Base-by-base conservation (phyloP, 306 rosid genomes). In the Sphenostylis stenocarpa region DNA sequence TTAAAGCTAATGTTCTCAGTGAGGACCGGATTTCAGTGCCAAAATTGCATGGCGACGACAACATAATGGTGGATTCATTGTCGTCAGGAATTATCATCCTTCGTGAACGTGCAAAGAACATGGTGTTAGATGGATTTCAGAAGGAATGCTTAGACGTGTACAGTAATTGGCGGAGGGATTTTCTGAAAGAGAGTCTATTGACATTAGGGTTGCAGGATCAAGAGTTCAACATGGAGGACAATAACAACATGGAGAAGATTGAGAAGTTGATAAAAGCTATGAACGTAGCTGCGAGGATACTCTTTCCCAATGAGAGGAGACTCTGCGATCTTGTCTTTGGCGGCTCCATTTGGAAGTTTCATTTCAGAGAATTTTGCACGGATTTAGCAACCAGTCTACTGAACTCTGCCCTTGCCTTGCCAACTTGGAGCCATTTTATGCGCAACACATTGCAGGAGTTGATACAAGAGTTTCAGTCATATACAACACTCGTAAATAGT, bases 61-160 rank as follows among this genome's bases (percentile, higher is more conserved):
- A 87, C 63, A 57, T 90, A 69, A 28, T 92, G 49, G 79, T 92
- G n/a, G 92, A 93, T 8, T 85, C 86, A 60, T 86, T 93, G 2
- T 92, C 94, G 6, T 80, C 90, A 0, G 87, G 67, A 1, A 83
- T 84, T 1, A 55, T 90, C 67, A 86, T 87, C 17, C 94, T 93
- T 65, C 91, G 86, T 14, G 87, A 90, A 65, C 82, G 82, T 5
- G 89, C 87, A 64, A 80, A 87, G 86, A 83, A 91, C 1, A 84
- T 86, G 91, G 85, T 83, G 64, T 82, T 78, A 3, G 89, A 86
- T 2, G 91, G 96, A 23, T 89, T 84, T 29, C 87, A 82, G 39
- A 85, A 90, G 66, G 91, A 93, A 88, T 88, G 89, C 58, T 82
- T 85, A 1, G 87, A 87, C 49, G 84, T 86, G 76, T 91, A 86